Evolutionary conservation across 805 yeast species (phyloP), one percentile per base, ranked within the genome.

Genomic region (Osmozyma mogii): DNA sequence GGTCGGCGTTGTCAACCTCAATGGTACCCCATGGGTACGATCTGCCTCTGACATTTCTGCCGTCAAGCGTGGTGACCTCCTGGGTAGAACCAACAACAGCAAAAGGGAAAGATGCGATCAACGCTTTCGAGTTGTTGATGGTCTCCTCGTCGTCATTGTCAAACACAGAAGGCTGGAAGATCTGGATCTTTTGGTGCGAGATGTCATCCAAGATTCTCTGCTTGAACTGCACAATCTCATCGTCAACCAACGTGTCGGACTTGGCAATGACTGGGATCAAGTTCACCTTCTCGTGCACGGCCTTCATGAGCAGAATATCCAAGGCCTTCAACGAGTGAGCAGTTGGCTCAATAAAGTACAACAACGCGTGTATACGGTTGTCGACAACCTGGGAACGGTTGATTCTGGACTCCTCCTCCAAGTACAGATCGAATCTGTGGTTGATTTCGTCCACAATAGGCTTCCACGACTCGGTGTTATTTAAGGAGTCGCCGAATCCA

Each of bases 1-100:
- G 96, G 34, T 77, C 76, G 61, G 84, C 92, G 55, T 92, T 89
- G 56, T 87, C 96, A 44, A 92, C 88, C 61, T 92, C 96, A 47
- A 92, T 82, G 14, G 82, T 69, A 43, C 97, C 97, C 98, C 98
- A 92, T 38, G 97, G 96, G 56, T 89, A 89, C 38, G 73, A 65
- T 61, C 98, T 82, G 44, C 95, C 96, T 57, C 96, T 77, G 25
- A 88, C 94, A 25, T 54, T 43, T 54, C 84, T 72, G 24, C 96
- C 96, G 50, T 83, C 92, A 24, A 69, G 54, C 26, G 72, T 68
- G 24, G 68, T 61, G 20, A 82, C 78, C 39, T 75, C 76, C 35
- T 64, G 61, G 14, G 92, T 83, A 14, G 96, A 84, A 14, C 96
- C 98, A 31, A 92, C 83, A 41, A 92, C 79, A 11, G 98, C 97